Evolutionary conservation across 352 stramenopile species (phyloP).

Genomic region (Saprolegnia parasitica): DNA sequence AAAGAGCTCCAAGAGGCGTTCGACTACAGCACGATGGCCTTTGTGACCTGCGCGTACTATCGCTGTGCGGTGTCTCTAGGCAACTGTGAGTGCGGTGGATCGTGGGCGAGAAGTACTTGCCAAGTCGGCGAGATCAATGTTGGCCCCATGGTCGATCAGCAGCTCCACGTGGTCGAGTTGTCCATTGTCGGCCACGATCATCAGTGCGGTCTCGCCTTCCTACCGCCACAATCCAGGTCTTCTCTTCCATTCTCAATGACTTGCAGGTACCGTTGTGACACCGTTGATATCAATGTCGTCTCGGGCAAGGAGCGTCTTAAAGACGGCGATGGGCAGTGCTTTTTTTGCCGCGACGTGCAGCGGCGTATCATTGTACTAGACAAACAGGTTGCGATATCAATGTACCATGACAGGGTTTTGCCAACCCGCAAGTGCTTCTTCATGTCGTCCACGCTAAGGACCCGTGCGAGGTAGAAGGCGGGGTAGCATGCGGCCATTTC

Average conservation of each 20-base stretch:
- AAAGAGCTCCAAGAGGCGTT: too few relatives aligned
- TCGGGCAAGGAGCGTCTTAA: background rate
- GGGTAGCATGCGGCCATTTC: background rate
- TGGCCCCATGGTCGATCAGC: background rate
- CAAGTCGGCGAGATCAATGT: slow-evolving; percentile 14
- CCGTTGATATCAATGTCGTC: slow-evolving; percentile 16
- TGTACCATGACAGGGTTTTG: too few relatives aligned
- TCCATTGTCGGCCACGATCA: background rate
- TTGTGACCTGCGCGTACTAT: too few relatives aligned
- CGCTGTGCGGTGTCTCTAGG: too few relatives aligned
- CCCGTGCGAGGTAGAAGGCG: background rate
- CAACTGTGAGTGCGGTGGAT: too few relatives aligned
- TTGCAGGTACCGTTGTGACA: too few relatives aligned
- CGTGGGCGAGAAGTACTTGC: background rate
- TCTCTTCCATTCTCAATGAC: too few relatives aligned
- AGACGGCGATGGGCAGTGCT: background rate
- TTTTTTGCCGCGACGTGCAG: background rate
- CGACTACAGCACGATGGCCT: too few relatives aligned
- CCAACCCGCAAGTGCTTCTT: too few relatives aligned
- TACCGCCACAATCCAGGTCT: slow-evolving; percentile 17
- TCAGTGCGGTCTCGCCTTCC: background rate
- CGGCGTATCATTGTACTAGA: background rate
- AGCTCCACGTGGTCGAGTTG: slow-evolving; percentile 1
- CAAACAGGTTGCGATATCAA: background rate
- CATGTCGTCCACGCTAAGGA: background rate